phyloP scores from a whole-genome alignment of 192 early-diverging fungal species.

The Coemansia sp. region DNA sequence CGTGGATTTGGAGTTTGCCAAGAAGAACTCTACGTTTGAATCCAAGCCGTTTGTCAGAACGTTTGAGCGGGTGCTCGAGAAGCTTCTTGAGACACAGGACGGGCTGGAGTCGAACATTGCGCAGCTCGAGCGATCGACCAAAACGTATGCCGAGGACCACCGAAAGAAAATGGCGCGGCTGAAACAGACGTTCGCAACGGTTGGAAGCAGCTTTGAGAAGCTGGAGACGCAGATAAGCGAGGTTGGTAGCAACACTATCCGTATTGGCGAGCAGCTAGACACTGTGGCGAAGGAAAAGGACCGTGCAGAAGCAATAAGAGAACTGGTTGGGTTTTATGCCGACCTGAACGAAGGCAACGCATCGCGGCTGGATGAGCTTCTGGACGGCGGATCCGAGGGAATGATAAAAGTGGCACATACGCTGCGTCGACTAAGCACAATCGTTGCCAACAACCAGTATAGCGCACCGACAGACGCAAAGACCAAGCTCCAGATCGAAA shows the following conservation, averaged over 20 bases:
- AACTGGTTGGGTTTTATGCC: slow-evolving; percentile 91
- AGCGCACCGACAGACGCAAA: slow-evolving; percentile 44
- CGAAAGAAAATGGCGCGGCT: slow-evolving; percentile 79
- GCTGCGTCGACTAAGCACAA: slow-evolving; percentile 77
- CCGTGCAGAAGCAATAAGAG: slow-evolving; percentile 82
- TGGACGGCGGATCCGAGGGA: slow-evolving; percentile 75
- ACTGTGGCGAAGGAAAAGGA: slow-evolving; percentile 90
- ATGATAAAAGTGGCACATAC: slow-evolving; percentile 87
- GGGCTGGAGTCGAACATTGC: slow-evolving; percentile 81
- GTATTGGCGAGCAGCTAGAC: slow-evolving; percentile 97
- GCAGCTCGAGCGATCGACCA: slow-evolving; percentile 77
- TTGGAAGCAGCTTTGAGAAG: slow-evolving; percentile 82
- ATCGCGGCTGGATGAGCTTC: slow-evolving; percentile 72
- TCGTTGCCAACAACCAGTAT: slow-evolving; percentile 56
- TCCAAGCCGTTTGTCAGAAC: slow-evolving; percentile 89
- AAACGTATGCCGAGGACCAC: slow-evolving; percentile 71
- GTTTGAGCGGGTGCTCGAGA: slow-evolving; percentile 84
- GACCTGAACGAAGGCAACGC: slow-evolving; percentile 82
- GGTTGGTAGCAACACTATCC: slow-evolving; percentile 94
- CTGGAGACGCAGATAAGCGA: slow-evolving; percentile 87
- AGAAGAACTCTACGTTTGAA: slow-evolving; percentile 68
- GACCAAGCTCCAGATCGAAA: slow-evolving; percentile 85
- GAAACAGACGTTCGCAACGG: slow-evolving; percentile 78
- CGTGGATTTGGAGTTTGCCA: slow-evolving; percentile 51
- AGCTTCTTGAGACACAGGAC: slow-evolving; percentile 72